Evolutionary conservation across 352 stramenopile genomes (phyloP).

Genomic region (Phytophthora syringae): DNA sequence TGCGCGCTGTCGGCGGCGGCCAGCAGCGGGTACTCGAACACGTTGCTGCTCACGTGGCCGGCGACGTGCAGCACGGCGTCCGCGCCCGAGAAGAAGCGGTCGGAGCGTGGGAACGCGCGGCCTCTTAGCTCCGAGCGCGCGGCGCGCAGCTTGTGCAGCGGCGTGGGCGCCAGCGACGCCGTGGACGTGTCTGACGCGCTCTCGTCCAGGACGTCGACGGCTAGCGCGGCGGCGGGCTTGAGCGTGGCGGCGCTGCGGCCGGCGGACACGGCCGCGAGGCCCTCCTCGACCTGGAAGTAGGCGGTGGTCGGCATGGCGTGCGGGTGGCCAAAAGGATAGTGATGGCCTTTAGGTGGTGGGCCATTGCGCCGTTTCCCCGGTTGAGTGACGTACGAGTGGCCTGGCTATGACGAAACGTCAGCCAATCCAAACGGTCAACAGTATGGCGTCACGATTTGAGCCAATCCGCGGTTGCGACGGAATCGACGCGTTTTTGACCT

Average conservation of each 20-base stretch:
- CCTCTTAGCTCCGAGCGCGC: constrained; percentile 31
- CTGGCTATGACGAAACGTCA: no score
- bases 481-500: no score
- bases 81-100: constrained; percentile 63
- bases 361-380: no score
- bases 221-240: constrained; percentile 11
- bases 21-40: constrained; percentile 73
- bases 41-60: constrained; percentile 60
- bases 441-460: no score
- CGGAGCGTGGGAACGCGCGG: constrained; percentile 43
- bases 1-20: constrained; percentile 8
- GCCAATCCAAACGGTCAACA: no score
- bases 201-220: constrained; percentile 36
- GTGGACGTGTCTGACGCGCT: constrained; percentile 36
- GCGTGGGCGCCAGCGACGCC: constrained; percentile 26
- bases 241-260: not conserved
- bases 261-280: constrained; percentile 15
- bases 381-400: no score
- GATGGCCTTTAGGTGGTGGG: not conserved
- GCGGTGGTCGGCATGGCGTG: constrained; percentile 24
- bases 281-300: constrained; percentile 45
- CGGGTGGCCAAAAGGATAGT: constrained; percentile 15
- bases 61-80: constrained; percentile 66
- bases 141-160: constrained; percentile 17
- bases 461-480: no score